Evolutionary conservation across 495 filamentous ascomycete species (phyloP), one percentile per base, ranked within the genome.

Genomic region (Hypoxylon fragiforme): DNA sequence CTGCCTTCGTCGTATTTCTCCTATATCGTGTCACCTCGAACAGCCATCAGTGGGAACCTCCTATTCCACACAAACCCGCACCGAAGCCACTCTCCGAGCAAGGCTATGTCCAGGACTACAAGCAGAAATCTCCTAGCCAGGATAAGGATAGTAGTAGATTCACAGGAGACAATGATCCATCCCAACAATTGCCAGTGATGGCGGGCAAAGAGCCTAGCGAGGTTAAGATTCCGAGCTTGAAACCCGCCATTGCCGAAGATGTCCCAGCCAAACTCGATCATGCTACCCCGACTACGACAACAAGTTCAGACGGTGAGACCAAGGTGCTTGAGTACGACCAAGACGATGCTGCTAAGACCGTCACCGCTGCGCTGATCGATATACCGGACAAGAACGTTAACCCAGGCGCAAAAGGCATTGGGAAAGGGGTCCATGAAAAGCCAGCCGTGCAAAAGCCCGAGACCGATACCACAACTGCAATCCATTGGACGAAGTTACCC

Each of bases 401-500:
- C 13, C 64, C 68, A 41, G 61, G 64, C 3, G 64, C 58, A 7
- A 60, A 62, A 34, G 64, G 59, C 30, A 38, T 35, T 24, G 57
- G 54, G 26, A 61, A 52, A 43, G 58, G 58, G 7, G 36, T 45
- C 11, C 57, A 61, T 15, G 57, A 52, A 15, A 43, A 28, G 21
- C 58, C 58, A 12, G 52, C 51, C 18, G 26, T 21, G 31, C 40
- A 50, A 34, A 62, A 53, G 16, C 16, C 42, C 21, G 50, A 56
- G 22, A 18, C 51, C 16, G 15, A 65, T 19, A 28, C 65, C 14
- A 54, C 66, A 16, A 54, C 47, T 16, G 61, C 53, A 4, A 70
- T 81, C 18, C 86, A 89, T 62, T 96, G 91, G 91, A 65, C 73
- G 56, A 87, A 85, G 61, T 74, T 79, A 32, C 76, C 77, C 5